A percentile compares a stretch with the other conserved stretches of the same genome.
Evolutionary conservation across 2,329 filamentous ascomycete genomes (phyloP).

Genomic region (Periglandula ipomoeae): DNA sequence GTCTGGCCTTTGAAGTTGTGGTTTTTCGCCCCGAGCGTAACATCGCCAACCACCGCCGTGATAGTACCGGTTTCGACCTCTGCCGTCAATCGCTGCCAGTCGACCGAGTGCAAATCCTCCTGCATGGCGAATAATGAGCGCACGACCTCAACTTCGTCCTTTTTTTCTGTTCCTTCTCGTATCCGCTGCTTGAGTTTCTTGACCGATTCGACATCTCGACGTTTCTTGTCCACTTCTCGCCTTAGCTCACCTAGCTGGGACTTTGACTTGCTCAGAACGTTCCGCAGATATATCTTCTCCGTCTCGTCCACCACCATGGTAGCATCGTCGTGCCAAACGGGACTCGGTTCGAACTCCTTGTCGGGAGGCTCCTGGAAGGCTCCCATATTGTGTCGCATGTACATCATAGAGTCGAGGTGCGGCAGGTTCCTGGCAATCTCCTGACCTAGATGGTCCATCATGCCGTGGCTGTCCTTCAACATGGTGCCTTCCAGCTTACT

Average conservation of each 20-base stretch:
- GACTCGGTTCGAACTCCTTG: constrained; percentile 84
- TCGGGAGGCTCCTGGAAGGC: constrained; percentile 77
- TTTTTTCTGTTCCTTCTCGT: constrained; percentile 74
- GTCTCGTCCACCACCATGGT: constrained; percentile 77
- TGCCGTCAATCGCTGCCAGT: constrained; percentile 74
- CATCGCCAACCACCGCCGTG: constrained; percentile 80
- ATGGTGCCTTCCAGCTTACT: constrained; percentile 73
- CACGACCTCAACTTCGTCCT: constrained; percentile 81
- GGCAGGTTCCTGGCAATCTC: constrained; percentile 87
- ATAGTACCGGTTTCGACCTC: constrained; percentile 93
- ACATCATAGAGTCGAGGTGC: constrained; percentile 93
- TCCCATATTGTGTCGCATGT: constrained; percentile 81
- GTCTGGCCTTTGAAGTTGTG: constrained; percentile 99
- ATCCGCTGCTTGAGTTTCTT: constrained; percentile 67
- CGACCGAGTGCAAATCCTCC: constrained; percentile 75
- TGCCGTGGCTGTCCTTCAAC: constrained; percentile 61
- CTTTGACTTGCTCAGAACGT: constrained; percentile 87
- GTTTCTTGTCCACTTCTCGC: constrained; percentile 76
- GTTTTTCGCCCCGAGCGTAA: constrained; percentile 85
- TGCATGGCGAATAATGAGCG: constrained; percentile 75
- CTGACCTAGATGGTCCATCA: constrained; percentile 61
- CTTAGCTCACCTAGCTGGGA: constrained; percentile 69
- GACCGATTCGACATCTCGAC: constrained; percentile 71
- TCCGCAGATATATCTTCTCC: constrained; percentile 84
- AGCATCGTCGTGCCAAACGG: constrained; percentile 93